Evolutionary conservation across 306 rosid species (phyloP).

Genomic region (Rosa persica): DNA sequence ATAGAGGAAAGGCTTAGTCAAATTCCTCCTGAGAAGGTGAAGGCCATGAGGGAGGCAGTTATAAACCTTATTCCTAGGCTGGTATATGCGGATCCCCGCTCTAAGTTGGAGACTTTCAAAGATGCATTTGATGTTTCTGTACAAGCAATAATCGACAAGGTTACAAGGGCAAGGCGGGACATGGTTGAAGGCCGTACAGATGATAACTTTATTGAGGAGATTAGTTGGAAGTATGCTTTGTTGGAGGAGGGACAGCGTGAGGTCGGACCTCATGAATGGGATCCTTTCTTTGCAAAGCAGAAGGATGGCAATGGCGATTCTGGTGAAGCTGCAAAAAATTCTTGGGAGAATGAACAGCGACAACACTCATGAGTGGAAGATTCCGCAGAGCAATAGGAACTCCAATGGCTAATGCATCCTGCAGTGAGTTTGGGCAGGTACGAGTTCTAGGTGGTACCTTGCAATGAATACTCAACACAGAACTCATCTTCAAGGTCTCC

Average conservation of each 20-base stretch:
- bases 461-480: slow-evolving; percentile 21
- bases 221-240: slow-evolving; percentile 94
- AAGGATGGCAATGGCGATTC: slow-evolving; percentile 72
- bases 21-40: slow-evolving; percentile 70
- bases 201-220: slow-evolving; percentile 84
- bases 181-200: slow-evolving; percentile 58
- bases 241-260: slow-evolving; percentile 83
- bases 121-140: slow-evolving; percentile 97
- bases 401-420: slow-evolving; percentile 10
- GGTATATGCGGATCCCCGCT: slow-evolving; percentile 94
- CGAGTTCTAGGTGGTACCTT: slow-evolving; percentile 24
- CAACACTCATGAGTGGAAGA: slow-evolving; percentile 33
- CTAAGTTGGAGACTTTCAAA: slow-evolving; percentile 69
- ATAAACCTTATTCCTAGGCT: slow-evolving; percentile 80
- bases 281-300: slow-evolving; percentile 96
- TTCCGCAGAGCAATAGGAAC: slow-evolving; percentile 9
- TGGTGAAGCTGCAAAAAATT: slow-evolving; percentile 74
- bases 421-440: slow-evolving; percentile 4
- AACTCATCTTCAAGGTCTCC: slow-evolving; percentile 23
- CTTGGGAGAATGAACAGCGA: slow-evolving; percentile 81
- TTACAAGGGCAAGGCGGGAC: slow-evolving; percentile 76
- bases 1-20: slow-evolving; percentile 77
- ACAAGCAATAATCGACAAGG: slow-evolving; percentile 76
- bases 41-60: slow-evolving; percentile 86
- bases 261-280: slow-evolving; percentile 99